These are phyloP conservation scores for Fusarium staphyleae DNA, from an alignment of 2,329 filamentous ascomycete species.

Conservation along the genomic window DNA sequence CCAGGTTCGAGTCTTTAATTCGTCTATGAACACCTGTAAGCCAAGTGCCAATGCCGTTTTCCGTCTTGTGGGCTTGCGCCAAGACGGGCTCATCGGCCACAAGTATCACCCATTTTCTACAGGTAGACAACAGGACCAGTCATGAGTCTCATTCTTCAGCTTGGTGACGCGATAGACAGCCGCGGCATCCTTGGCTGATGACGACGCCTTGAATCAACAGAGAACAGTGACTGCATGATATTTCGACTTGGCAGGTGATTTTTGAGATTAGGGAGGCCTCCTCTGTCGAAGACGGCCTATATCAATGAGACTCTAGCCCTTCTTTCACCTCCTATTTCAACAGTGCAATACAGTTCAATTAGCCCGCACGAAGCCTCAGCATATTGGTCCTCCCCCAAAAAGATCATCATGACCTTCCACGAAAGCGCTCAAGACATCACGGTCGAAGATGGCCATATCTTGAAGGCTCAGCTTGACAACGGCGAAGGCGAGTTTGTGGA, in stretches of 20 bases:
- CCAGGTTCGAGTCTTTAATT: not conserved
- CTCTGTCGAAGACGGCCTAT: no score
- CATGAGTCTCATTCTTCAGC: not conserved
- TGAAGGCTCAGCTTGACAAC: slow-evolving; percentile 51
- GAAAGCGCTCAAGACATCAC: slow-evolving; percentile 52
- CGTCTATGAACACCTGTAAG: not conserved
- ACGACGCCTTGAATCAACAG: no score
- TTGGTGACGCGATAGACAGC: not conserved
- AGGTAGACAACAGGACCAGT: no score
- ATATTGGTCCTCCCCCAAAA: no score
- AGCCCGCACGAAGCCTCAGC: no score
- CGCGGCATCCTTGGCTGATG: no score
- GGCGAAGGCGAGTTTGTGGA: slow-evolving; percentile 50
- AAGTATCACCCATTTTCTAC: not conserved
- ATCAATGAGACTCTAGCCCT: not conserved
- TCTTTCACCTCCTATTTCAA: not conserved
- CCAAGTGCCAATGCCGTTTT: not conserved
- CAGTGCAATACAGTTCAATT: not conserved
- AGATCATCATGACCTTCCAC: slow-evolving; percentile 52
- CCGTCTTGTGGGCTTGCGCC: not conserved
- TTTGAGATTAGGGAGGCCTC: no score
- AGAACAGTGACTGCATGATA: no score
- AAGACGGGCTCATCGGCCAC: not conserved
- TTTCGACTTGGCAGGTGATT: no score
- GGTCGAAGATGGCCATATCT: slow-evolving; percentile 57